Conservation (phyloP, 208 protist species). For the Plasmodiophora brassicae region DNA sequence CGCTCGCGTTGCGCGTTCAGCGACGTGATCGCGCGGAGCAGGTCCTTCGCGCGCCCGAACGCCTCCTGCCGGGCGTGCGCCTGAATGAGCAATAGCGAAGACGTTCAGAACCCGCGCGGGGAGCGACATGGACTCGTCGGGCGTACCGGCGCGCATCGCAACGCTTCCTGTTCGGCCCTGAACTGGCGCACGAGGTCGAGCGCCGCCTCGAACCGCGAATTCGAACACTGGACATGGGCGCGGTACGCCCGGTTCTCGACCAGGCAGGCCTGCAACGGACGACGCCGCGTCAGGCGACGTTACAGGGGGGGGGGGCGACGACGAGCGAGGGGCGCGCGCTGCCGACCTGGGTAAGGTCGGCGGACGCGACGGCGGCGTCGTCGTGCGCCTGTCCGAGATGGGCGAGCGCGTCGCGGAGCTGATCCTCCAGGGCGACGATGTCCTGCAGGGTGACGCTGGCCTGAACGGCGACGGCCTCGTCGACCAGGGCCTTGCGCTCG, state of each 20-base stretch:
- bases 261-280: neutral
- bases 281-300: too few species aligned
- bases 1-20: neutral
- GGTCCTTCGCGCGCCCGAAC: neutral
- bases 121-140: too few species aligned
- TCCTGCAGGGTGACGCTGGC: neutral
- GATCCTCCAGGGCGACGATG: neutral
- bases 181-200: neutral
- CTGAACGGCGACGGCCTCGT: neutral
- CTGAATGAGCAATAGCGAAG: neutral
- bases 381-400: neutral
- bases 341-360: neutral
- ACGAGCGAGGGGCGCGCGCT: neutral
- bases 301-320: too few species aligned
- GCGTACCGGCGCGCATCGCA: neutral
- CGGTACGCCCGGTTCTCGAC: neutral
- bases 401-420: neutral
- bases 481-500: neutral
- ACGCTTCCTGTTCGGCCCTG: neutral
- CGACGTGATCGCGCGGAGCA: neutral
- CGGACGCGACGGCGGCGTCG: neutral
- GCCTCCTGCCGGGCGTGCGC: neutral
- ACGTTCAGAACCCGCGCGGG: too few species aligned
- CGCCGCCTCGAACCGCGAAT: neutral
- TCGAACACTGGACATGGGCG: neutral